Conservation (phyloP, 345 rosid species). For the Dimocarpus longan region DNA sequence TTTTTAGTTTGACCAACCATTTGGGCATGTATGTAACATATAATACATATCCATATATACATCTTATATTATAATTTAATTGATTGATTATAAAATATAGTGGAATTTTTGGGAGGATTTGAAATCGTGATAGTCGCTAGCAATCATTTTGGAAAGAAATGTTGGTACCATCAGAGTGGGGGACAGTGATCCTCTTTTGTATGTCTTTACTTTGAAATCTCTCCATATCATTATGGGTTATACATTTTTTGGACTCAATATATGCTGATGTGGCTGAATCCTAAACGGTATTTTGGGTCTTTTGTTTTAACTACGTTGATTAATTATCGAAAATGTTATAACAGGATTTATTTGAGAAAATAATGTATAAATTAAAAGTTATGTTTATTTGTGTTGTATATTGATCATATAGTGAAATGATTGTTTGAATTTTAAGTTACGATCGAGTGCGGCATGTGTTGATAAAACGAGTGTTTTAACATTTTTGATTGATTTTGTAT, state of each 20-base stretch:
- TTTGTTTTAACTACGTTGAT: too few species aligned
- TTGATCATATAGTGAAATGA: too few species aligned
- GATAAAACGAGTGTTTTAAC: too few species aligned
- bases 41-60: not conserved
- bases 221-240: slow-evolving; percentile 21
- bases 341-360: too few species aligned
- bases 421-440: too few species aligned
- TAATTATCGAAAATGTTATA: too few species aligned
- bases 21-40: too few species aligned
- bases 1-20: not conserved
- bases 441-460: too few species aligned
- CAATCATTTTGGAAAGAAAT: slow-evolving; percentile 8
- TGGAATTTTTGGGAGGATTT: not conserved
- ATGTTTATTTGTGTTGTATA: too few species aligned
- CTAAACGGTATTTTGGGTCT: too few species aligned
- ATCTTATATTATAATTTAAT: not conserved
- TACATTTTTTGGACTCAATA: slow-evolving; percentile 15
- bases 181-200: not conserved
- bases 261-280: not conserved
- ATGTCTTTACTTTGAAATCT: not conserved
- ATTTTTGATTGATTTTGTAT: too few species aligned
- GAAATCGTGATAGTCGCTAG: not conserved
- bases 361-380: too few species aligned
- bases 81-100: not conserved
- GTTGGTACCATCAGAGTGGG: slow-evolving; percentile 10